A percentile compares a stretch with the other conserved stretches of the same genome.
These are phyloP conservation scores for Chondrus crispus DNA, from an alignment of 23 red algal genomes.

Conservation along the genomic window DNA sequence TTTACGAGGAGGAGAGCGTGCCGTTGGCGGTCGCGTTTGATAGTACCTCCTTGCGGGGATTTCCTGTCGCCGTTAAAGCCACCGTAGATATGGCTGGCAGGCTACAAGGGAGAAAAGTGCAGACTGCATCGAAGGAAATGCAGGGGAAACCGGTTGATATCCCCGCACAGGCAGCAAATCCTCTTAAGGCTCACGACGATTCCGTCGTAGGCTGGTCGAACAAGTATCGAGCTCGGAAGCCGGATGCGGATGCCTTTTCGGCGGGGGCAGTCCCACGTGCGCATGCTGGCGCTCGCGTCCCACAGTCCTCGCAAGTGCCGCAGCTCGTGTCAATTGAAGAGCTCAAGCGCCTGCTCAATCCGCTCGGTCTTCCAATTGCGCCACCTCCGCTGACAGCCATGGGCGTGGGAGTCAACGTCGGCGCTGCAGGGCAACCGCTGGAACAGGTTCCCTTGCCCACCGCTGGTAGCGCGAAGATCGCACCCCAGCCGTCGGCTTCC, in stretches of 20 bases:
- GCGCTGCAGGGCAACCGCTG: not conserved
- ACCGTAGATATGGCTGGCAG: constrained; percentile 31
- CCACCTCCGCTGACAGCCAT: not conserved
- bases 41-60: constrained; percentile 45
- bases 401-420: not conserved
- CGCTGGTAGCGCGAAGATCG: not conserved
- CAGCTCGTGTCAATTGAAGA: constrained; percentile 45
- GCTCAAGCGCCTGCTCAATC: constrained; percentile 47
- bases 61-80: constrained; percentile 57
- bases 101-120: not conserved
- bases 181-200: not conserved
- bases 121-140: not conserved
- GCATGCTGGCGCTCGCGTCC: too few species aligned
- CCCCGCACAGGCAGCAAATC: not conserved
- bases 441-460: constrained; percentile 16
- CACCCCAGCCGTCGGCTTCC: not conserved
- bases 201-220: not conserved
- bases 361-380: constrained; percentile 41
- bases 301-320: not conserved
- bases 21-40: constrained; percentile 11
- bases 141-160: not conserved
- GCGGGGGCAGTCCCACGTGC: not conserved
- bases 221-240: not conserved
- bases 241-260: not conserved
- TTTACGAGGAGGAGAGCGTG: constrained; percentile 55